Evolutionary conservation across 148 eudicot genomes (phyloP).

Genomic region (Camellia sinensis): DNA sequence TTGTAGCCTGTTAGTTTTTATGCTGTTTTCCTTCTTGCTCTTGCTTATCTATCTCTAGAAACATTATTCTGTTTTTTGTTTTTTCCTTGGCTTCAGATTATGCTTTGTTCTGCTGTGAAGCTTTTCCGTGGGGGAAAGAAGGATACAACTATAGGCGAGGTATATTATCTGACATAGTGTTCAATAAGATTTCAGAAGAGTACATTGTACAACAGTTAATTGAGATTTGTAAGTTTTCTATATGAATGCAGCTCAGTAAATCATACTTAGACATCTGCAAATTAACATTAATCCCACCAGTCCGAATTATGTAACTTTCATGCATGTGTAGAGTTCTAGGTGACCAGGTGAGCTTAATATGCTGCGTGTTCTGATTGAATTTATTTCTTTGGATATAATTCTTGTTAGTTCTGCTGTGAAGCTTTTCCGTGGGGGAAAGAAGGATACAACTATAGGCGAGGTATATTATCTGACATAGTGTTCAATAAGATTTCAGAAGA

Average conservation of each 20-base stretch:
- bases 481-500: neutral
- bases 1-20: neutral
- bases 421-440: constrained; percentile 72
- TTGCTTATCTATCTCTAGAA: neutral
- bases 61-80: neutral
- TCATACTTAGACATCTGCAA: constrained; percentile 62
- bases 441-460: constrained; percentile 76
- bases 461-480: constrained; percentile 34
- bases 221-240: neutral
- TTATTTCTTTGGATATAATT: neutral
- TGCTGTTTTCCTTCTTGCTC: neutral
- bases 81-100: constrained; percentile 45
- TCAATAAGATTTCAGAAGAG: neutral
- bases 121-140: constrained; percentile 74
- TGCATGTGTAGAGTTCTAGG: constrained; percentile 79
- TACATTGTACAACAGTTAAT: neutral
- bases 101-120: constrained; percentile 77
- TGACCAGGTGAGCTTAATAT: constrained; percentile 62
- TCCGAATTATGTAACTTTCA: constrained; percentile 68
- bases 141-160: constrained; percentile 80
- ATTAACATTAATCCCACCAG: constrained; percentile 52
- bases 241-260: constrained; percentile 61
- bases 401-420: too few species aligned
- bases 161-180: constrained; percentile 25
- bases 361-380: neutral